Conservation (phyloP, 2,329 filamentous ascomycete genomes). For the Stagonosporopsis tanaceti region DNA sequence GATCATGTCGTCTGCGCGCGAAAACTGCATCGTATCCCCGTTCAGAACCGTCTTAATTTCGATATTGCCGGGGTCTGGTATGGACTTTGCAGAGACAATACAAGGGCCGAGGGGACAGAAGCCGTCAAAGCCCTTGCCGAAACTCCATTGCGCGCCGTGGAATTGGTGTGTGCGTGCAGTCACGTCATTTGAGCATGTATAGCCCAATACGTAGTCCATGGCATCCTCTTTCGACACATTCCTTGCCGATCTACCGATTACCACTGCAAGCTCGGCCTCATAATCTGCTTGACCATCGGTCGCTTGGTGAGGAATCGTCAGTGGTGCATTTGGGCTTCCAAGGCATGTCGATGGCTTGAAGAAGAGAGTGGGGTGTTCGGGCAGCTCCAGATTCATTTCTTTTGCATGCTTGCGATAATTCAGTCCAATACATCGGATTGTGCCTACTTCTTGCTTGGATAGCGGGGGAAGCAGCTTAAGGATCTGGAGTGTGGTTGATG, state of each 20-base stretch:
- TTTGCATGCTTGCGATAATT: too few species aligned
- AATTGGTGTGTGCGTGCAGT: constrained; percentile 20
- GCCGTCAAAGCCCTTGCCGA: constrained; percentile 63
- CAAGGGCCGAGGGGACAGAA: constrained; percentile 63
- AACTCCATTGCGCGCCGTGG: constrained; percentile 63
- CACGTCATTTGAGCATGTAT: constrained; percentile 56
- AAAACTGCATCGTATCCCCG: background rate
- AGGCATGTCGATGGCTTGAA: constrained; percentile 47
- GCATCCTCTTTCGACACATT: constrained; percentile 54
- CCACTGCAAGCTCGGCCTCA: constrained; percentile 63
- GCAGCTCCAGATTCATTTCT: constrained; percentile 53
- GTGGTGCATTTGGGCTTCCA: constrained; percentile 12
- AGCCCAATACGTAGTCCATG: constrained; percentile 61
- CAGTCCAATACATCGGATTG: too few species aligned
- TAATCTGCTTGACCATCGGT: constrained; percentile 55
- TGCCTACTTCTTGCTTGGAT: too few species aligned
- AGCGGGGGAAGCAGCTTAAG: too few species aligned
- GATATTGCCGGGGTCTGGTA: constrained; percentile 36
- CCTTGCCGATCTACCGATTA: constrained; percentile 59
- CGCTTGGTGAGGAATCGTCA: constrained; percentile 17
- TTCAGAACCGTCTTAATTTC: background rate
- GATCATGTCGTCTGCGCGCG: background rate
- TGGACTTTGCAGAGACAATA: constrained; percentile 50
- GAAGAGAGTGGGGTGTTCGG: constrained; percentile 58
- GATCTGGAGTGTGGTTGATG: too few species aligned